Evolutionary conservation across 73 alveolate genomes (phyloP), one percentile per base, ranked within the genome.

Genomic region (Breviolum minutum): DNA sequence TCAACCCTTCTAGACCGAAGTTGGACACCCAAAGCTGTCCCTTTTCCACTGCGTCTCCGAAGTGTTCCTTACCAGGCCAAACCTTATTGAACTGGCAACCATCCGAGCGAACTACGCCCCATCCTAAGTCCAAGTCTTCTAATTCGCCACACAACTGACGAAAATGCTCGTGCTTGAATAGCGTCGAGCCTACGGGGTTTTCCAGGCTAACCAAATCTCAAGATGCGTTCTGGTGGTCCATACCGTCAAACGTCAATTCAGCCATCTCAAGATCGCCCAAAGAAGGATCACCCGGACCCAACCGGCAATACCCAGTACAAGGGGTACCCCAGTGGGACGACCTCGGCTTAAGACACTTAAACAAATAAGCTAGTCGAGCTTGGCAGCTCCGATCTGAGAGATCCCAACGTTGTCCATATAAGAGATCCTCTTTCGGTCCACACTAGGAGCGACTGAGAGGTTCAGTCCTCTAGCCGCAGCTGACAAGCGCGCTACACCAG

Each of bases 11-110:
- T 7, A 80, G 66, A 40, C 20, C 64, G 27, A 6, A 8, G 66
- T 29, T 80, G 10, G 89, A 12, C 27, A 80, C 32, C 89, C 89
- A 80, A 12, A 80, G 27, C 89, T 80, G 69, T 6, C 89, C 89
- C 62, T n/a, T 76, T 26, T 76, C 86, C 60, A n/a, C 62, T 6
- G 86, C n/a, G 63, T 6, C 26, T 16, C 86, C 86, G 24, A 66
- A 17, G 24, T 11, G 17, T 17, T 17, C 74, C 11, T 66, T 11
- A 17, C 17, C 74, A 11, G 74, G 24, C 17, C 24, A 66, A 11
- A 17, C 74, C 74, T 13, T 13, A 11, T 17, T 17, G 19, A 13
- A 76, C 86, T 76, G 86, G 62, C 86, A 76, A 6, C 86, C 86
- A 76, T 76, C 86, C 7, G 62, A 8, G 63, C 86, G 86, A 6